A percentile compares a stretch with the other conserved stretches of the same genome.
phyloP scores from a whole-genome alignment of 768 basidiomycete species.

The Lentinula edodes region DNA sequence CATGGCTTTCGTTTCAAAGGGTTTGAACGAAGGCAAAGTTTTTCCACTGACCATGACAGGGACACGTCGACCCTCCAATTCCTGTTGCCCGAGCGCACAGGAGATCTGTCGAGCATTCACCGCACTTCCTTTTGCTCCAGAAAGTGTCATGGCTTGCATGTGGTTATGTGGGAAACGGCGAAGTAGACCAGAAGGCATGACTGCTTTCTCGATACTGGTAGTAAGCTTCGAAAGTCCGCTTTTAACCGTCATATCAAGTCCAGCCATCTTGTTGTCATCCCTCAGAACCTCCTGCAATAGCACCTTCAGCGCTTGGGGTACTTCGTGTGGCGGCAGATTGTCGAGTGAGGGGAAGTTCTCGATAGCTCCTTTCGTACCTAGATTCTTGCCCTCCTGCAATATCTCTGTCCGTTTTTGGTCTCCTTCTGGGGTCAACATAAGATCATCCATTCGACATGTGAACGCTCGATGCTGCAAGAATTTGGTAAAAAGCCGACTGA shows the following conservation, averaged over 20 bases:
- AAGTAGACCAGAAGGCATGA: slow-evolving; percentile 80
- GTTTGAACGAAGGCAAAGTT: slow-evolving; percentile 92
- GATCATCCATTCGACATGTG: slow-evolving; percentile 98
- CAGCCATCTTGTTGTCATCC: slow-evolving; percentile 96
- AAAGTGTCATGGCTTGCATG: slow-evolving; percentile 99
- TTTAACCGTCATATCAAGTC: slow-evolving; percentile 90
- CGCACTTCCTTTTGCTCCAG: slow-evolving; percentile 95
- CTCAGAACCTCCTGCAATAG: slow-evolving; percentile 89
- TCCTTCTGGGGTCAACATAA: slow-evolving; percentile 81
- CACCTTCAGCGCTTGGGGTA: slow-evolving; percentile 48
- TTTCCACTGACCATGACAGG: slow-evolving; percentile 99
- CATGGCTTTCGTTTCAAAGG: slow-evolving; percentile 97
- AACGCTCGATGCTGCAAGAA: slow-evolving; percentile 96
- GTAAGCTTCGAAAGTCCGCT: slow-evolving; percentile 81
- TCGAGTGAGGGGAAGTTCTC: slow-evolving; percentile 82
- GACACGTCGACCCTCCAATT: slow-evolving; percentile 96
- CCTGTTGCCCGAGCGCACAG: slow-evolving; percentile 96
- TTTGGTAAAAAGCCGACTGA: slow-evolving; percentile 93
- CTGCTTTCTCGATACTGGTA: slow-evolving; percentile 82
- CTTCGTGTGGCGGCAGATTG: slow-evolving; percentile 43
- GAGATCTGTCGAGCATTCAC: slow-evolving; percentile 98
- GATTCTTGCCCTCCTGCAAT: slow-evolving; percentile 56
- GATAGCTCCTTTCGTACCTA: slow-evolving; percentile 84
- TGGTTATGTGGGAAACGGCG: slow-evolving; percentile 97
- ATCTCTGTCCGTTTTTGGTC: slow-evolving; percentile 65